Evolutionary conservation across 2,329 filamentous ascomycete species (phyloP).

Genomic region (Fusarium protoensiforme): DNA sequence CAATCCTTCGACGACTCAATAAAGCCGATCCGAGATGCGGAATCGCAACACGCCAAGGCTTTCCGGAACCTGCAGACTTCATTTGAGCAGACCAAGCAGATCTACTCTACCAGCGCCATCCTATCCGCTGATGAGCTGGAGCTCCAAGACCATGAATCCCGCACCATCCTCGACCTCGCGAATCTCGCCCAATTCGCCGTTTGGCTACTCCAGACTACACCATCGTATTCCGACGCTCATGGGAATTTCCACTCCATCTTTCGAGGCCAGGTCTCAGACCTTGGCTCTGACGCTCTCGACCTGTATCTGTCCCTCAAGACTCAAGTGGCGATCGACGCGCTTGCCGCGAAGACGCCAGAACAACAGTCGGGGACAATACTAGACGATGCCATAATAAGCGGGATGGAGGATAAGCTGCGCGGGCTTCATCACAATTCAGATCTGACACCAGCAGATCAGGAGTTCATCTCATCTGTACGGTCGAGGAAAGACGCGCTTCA

Average conservation of each 20-base stretch:
- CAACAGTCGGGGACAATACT: slow-evolving; percentile 63
- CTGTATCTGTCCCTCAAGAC: slow-evolving; percentile 61
- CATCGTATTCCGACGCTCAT: slow-evolving; percentile 55
- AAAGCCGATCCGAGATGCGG: slow-evolving; percentile 46
- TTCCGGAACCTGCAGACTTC: slow-evolving; percentile 47
- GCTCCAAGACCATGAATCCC: slow-evolving; percentile 46
- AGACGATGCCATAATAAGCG: slow-evolving; percentile 65
- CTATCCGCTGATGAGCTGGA: slow-evolving; percentile 50
- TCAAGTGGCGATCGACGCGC: slow-evolving; percentile 63
- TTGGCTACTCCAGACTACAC: slow-evolving; percentile 53
- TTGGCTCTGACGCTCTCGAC: slow-evolving; percentile 55
- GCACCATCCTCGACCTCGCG: slow-evolving; percentile 56
- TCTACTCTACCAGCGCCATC: slow-evolving; percentile 48
- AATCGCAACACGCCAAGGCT: slow-evolving; percentile 48
- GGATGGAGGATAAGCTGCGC: slow-evolving; percentile 63
- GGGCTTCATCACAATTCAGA: slow-evolving; percentile 46
- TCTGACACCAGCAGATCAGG: slow-evolving; percentile 49
- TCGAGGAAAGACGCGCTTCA: slow-evolving; percentile 49
- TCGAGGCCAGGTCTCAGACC: slow-evolving; percentile 57
- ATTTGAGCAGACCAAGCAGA: slow-evolving; percentile 48
- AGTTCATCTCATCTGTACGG: slow-evolving; percentile 48
- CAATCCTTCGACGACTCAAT: slow-evolving; percentile 52
- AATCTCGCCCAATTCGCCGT: slow-evolving; percentile 61
- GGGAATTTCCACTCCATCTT: slow-evolving; percentile 59
- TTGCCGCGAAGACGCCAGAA: slow-evolving; percentile 62